Conservation (phyloP, 2,329 filamentous ascomycete genomes). For the Colletotrichum camelliae region DNA sequence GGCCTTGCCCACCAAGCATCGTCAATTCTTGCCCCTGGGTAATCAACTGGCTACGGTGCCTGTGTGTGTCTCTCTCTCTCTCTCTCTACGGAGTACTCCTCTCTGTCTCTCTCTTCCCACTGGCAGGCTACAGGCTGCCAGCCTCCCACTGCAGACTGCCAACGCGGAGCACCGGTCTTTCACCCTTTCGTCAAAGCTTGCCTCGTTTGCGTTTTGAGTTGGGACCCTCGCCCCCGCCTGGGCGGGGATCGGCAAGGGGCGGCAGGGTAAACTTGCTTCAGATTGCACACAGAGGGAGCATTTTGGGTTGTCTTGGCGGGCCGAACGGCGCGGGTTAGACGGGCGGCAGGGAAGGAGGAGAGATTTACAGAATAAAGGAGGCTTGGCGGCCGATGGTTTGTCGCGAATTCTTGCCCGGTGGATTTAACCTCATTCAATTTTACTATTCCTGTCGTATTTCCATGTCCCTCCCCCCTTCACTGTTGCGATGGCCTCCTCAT, state of each 20-base stretch:
- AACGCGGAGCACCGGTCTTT: not conserved
- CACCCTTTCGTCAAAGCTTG: not conserved
- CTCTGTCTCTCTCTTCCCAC: not conserved
- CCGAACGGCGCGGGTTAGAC: not conserved
- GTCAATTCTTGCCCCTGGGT: not conserved
- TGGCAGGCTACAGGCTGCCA: not conserved
- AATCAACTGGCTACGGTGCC: not conserved
- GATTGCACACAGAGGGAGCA: not conserved
- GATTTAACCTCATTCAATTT: not conserved
- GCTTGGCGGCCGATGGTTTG: not conserved
- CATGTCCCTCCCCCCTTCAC: not conserved
- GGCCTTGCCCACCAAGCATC: not conserved
- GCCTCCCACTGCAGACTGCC: not conserved
- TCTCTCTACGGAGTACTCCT: not conserved
- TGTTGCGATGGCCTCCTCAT: not conserved
- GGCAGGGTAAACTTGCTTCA: constrained; percentile 14
- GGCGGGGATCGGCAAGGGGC: not conserved
- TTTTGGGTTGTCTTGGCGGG: not conserved
- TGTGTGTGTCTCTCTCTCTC: too few species aligned
- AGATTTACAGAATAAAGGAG: not conserved
- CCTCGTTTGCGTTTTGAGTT: not conserved
- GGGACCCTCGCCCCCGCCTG: not conserved
- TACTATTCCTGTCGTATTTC: constrained; percentile 5
- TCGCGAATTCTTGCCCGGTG: constrained; percentile 3
- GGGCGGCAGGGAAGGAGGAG: constrained; percentile 2